These are phyloP conservation scores for Lactifluus volemus DNA, from an alignment of 768 basidiomycete genomes.

Conservation along the genomic window DNA sequence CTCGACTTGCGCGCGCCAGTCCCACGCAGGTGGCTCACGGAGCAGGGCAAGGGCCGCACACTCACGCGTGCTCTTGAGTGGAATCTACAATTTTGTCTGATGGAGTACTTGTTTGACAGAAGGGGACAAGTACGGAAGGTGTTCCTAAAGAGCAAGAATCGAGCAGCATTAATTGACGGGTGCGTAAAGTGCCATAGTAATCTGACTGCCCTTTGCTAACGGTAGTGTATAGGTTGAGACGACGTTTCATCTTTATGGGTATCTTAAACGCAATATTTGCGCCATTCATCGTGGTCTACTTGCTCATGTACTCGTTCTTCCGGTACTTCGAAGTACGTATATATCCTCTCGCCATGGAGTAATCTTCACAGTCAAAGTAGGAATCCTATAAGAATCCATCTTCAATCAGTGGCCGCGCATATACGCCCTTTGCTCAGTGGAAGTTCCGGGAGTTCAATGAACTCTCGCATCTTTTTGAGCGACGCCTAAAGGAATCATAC, in stretches of 20 bases:
- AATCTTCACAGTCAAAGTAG: constrained; percentile 32
- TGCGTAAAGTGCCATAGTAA: constrained; percentile 25
- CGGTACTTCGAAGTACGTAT: constrained; percentile 90
- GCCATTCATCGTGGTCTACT: constrained; percentile 94
- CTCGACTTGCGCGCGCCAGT: constrained; percentile 82
- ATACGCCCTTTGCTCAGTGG: constrained; percentile 94
- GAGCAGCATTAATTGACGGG: constrained; percentile 74
- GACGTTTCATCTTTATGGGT: constrained; percentile 95
- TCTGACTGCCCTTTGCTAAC: neutral
- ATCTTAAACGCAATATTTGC: constrained; percentile 92
- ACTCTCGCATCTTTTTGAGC: constrained; percentile 82
- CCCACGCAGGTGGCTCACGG: constrained; percentile 47
- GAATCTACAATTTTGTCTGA: constrained; percentile 93
- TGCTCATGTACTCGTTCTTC: constrained; percentile 98
- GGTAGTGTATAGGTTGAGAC: constrained; percentile 45
- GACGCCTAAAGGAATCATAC: constrained; percentile 82
- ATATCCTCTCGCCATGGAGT: neutral
- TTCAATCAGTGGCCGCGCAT: constrained; percentile 83
- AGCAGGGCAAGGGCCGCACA: constrained; percentile 63
- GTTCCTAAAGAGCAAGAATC: constrained; percentile 81
- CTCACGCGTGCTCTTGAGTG: constrained; percentile 91
- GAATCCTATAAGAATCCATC: constrained; percentile 99
- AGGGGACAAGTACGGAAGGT: constrained; percentile 85
- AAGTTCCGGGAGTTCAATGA: constrained; percentile 99
- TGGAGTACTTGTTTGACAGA: constrained; percentile 92